Conservation (phyloP, 2,329 filamentous ascomycete genomes). For the Arthrinium puccinioides region DNA sequence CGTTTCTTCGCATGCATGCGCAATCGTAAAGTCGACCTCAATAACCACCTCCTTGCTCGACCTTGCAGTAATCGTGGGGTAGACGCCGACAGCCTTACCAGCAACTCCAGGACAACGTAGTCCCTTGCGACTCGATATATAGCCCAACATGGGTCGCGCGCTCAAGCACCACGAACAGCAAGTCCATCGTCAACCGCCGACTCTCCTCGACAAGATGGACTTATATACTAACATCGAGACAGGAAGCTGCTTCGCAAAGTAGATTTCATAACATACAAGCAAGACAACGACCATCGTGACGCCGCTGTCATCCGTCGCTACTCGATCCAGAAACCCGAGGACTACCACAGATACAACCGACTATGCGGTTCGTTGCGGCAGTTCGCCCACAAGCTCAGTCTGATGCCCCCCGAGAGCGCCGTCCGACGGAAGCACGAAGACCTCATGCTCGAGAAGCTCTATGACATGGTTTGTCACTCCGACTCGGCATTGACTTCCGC, state of each 20-base stretch:
- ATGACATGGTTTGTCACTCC: no score
- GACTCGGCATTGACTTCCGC: no score
- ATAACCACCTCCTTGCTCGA: no score
- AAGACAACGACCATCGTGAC: conserved; percentile 80
- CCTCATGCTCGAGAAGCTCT: conserved; percentile 82
- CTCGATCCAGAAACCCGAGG: conserved; percentile 81
- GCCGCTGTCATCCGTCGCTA: conserved; percentile 54
- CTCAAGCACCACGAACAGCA: conserved; percentile 81
- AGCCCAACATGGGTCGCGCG: conserved; percentile 86
- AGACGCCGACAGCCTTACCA: no score
- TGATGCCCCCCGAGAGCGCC: conserved; percentile 72
- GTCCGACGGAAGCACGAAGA: conserved; percentile 79
- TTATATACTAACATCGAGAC: not conserved
- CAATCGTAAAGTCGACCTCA: no score
- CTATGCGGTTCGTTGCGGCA: conserved; percentile 50
- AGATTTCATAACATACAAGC: conserved; percentile 92
- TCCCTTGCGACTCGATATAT: no score
- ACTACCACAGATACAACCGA: conserved; percentile 63
- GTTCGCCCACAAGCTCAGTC: conserved; percentile 79
- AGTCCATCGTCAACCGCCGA: not conserved
- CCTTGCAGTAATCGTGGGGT: no score
- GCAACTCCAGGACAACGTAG: no score
- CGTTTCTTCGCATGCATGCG: no score
- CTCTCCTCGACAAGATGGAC: not conserved
- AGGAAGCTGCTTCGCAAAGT: conserved; percentile 88